phyloP scores from a whole-genome alignment of 225 moss, liverwort and hornwort species.

The Straminergon stramineum region DNA sequence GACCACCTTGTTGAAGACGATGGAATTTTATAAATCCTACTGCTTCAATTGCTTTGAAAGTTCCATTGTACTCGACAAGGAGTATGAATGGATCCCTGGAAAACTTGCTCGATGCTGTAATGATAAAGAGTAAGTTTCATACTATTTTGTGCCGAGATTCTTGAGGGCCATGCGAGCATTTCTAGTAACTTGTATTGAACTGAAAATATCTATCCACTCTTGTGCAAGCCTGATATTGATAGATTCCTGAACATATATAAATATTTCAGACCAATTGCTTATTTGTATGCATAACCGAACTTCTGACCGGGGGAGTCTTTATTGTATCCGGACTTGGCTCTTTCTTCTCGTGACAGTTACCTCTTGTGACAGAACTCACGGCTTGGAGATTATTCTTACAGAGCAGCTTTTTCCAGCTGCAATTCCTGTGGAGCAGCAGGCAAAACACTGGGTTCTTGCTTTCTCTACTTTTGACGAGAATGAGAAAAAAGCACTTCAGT shows the following conservation, averaged over 20 bases:
- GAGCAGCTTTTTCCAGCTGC: slow-evolving; percentile 59
- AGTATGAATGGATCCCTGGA: slow-evolving; percentile 89
- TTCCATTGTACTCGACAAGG: slow-evolving; percentile 43
- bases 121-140: slow-evolving; percentile 51
- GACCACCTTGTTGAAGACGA: slow-evolving; percentile 58
- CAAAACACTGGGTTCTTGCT: slow-evolving; percentile 76
- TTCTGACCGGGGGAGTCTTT: neutral
- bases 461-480: slow-evolving; percentile 64
- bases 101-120: slow-evolving; percentile 75
- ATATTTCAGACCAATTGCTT: neutral
- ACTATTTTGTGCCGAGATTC: neutral
- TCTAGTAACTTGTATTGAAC: neutral
- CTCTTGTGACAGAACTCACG: slow-evolving; percentile 48
- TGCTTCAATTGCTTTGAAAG: slow-evolving; percentile 57
- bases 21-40: slow-evolving; percentile 69
- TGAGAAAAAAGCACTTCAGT: slow-evolving; percentile 68
- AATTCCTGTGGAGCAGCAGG: slow-evolving; percentile 64
- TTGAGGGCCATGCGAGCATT: neutral
- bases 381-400: slow-evolving; percentile 71
- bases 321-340: neutral
- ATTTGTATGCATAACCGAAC: neutral
- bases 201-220: neutral
- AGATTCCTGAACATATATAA: neutral
- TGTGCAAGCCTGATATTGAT: neutral
- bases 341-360: neutral